phyloP scores from a whole-genome alignment of 2,329 filamentous ascomycete species.

The Metarhizium guizhouense region DNA sequence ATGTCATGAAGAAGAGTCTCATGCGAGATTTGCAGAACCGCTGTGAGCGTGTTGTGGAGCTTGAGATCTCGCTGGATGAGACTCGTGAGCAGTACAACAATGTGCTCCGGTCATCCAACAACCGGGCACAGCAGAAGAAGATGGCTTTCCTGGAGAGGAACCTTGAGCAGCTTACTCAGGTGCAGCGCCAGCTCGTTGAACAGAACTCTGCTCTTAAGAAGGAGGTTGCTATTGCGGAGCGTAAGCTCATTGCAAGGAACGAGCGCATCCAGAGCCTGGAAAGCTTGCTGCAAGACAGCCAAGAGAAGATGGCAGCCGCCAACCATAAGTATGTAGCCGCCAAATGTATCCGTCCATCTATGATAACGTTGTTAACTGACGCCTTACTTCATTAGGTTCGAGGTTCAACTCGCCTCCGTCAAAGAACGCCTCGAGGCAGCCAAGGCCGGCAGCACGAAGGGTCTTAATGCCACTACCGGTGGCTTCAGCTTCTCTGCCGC shows the following conservation, averaged over 20 bases:
- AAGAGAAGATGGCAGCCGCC: slow-evolving; percentile 94
- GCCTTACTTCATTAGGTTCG: slow-evolving; percentile 56
- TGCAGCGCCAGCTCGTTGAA: slow-evolving; percentile 94
- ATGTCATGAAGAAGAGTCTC: slow-evolving; percentile 98
- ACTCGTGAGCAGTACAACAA: slow-evolving; percentile 99
- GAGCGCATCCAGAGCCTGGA: slow-evolving; percentile 95
- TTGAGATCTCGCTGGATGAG: slow-evolving; percentile 95
- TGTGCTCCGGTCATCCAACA: slow-evolving; percentile 91
- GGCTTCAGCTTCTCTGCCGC: slow-evolving; percentile 63
- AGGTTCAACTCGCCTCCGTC: slow-evolving; percentile 91
- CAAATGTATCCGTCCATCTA: background rate
- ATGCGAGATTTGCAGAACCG: slow-evolving; percentile 98
- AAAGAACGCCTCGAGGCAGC: slow-evolving; percentile 96
- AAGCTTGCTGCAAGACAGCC: slow-evolving; percentile 85
- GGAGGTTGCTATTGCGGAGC: slow-evolving; percentile 96
- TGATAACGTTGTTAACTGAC: background rate
- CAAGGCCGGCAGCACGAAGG: slow-evolving; percentile 83
- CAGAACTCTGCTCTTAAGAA: slow-evolving; percentile 97
- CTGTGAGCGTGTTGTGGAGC: slow-evolving; percentile 93
- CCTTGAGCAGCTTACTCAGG: slow-evolving; percentile 92
- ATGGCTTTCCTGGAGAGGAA: slow-evolving; percentile 99
- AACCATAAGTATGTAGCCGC: slow-evolving; percentile 76
- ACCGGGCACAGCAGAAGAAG: slow-evolving; percentile 98
- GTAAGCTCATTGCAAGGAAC: slow-evolving; percentile 92
- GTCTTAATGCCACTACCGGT: slow-evolving; percentile 57